These are phyloP conservation scores for Triticum dicoccoides DNA, from an alignment of 176 grass and related monocot genomes.

Conservation along the genomic window DNA sequence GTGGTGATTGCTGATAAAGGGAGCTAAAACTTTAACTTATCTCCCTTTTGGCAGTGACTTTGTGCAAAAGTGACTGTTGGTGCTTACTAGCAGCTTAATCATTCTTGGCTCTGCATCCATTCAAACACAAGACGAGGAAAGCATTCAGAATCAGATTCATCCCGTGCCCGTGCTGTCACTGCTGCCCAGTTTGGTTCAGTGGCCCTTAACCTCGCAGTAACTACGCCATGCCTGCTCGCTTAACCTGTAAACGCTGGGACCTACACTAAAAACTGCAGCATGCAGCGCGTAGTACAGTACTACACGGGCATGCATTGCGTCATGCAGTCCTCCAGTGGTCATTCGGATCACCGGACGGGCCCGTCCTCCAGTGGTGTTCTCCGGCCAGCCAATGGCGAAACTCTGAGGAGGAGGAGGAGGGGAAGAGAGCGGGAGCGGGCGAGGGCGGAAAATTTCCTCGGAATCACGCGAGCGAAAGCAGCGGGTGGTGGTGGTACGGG, in stretches of 20 bases:
- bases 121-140: not conserved
- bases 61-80: not conserved
- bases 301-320: not conserved
- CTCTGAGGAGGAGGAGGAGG: not conserved
- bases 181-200: not conserved
- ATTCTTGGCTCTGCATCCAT: not conserved
- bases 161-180: not conserved
- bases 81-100: not conserved
- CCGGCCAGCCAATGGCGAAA: not conserved
- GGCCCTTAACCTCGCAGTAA: not conserved
- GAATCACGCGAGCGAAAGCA: constrained; percentile 21
- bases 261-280: too few species aligned
- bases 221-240: too few species aligned
- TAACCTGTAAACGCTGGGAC: not conserved
- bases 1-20: not conserved
- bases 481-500: not conserved
- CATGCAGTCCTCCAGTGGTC: not conserved
- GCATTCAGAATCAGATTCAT: not conserved
- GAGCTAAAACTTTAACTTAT: not conserved
- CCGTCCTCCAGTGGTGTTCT: too few species aligned
- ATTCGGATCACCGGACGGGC: not conserved
- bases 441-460: constrained; percentile 5
- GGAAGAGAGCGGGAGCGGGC: not conserved
- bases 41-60: not conserved
- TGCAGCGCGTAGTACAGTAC: too few species aligned